Evolutionary conservation across 495 filamentous ascomycete species (phyloP), one percentile per base, ranked within the genome.

Genomic region (Penicillium robsamsonii): DNA sequence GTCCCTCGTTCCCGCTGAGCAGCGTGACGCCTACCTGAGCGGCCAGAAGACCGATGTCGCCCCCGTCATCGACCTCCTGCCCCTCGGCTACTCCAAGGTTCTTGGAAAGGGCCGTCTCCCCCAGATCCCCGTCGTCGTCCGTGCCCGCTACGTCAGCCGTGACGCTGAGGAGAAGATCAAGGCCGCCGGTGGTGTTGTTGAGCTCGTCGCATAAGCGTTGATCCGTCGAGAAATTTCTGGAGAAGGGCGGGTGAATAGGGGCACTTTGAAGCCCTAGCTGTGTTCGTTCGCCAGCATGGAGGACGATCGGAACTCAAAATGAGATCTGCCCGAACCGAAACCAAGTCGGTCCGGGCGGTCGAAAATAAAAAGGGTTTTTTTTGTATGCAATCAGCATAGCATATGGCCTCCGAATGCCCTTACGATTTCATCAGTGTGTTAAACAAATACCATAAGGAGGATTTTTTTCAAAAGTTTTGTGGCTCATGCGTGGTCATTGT

Each of bases 151-250:
- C 75, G 85, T 96, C 76, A 91, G 86, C 79, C 84, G 85, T 72
- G 81, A 91, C 70, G 92, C 92, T 58, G 92, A 96, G 85, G 79
- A 84, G 78, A 96, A 96, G 85, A 96, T 96, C 79, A 92, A 89
- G 73, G 91, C 89, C 70, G 89, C 89, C 72, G 92, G 92, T 74
- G 91, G 92, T 72, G 84, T 95, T 66, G 82, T 94, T 60, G 90
- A 96, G 80, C 78, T 96, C 70, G 91, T 96, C 64, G 90, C 90
- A 76, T 96, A 88, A 83, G 75, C 66, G 64, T 68, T 69, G 57
- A 67, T 70, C 61, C 37, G 53, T 56, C 64, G 62, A 65, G 70
- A 17, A 17, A 64, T 63, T 56, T 60, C 61, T 50, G 57, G 61
- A 64, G 65, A 69, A 68, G 64, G 62, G 27, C 60, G 61, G 63